phyloP scores from a whole-genome alignment of 164 flowering plant genomes.

The Chimonanthus salicifolius region DNA sequence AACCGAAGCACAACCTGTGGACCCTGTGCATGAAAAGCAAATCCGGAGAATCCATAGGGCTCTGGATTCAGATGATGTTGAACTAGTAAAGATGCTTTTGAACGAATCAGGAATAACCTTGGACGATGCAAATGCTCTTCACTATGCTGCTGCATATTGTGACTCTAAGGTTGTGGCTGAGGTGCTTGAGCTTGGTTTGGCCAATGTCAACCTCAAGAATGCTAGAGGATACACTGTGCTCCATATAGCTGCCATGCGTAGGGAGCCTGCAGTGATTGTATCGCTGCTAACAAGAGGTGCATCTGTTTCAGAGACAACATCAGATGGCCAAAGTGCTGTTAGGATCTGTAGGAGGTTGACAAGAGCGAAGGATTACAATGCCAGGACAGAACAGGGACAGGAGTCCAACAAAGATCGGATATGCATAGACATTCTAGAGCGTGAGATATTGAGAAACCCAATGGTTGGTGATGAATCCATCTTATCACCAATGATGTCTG shows the following conservation, averaged over 20 bases:
- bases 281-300: conserved; percentile 56
- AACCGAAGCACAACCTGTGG: conserved; percentile 8
- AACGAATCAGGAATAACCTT: conserved; percentile 46
- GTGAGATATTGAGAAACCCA: conserved; percentile 53
- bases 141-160: conserved; percentile 70
- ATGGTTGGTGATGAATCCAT: conserved; percentile 25
- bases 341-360: conserved; percentile 55
- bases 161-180: conserved; percentile 57
- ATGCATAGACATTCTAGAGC: conserved; percentile 62
- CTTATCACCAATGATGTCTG: conserved; percentile 28
- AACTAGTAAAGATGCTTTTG: conserved; percentile 54
- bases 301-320: conserved; percentile 38
- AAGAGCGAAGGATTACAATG: conserved; percentile 61
- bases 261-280: conserved; percentile 63
- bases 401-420: conserved; percentile 50
- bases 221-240: conserved; percentile 58
- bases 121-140: conserved; percentile 68
- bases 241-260: conserved; percentile 71
- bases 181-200: conserved; percentile 41
- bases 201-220: conserved; percentile 49
- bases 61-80: conserved; percentile 74
- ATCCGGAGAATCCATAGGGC: conserved; percentile 54
- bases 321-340: conserved; percentile 52
- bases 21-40: conserved; percentile 43
- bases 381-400: conserved; percentile 47